Conservation (phyloP, 495 filamentous ascomycete species). For the Recurvomyces mirabilis region DNA sequence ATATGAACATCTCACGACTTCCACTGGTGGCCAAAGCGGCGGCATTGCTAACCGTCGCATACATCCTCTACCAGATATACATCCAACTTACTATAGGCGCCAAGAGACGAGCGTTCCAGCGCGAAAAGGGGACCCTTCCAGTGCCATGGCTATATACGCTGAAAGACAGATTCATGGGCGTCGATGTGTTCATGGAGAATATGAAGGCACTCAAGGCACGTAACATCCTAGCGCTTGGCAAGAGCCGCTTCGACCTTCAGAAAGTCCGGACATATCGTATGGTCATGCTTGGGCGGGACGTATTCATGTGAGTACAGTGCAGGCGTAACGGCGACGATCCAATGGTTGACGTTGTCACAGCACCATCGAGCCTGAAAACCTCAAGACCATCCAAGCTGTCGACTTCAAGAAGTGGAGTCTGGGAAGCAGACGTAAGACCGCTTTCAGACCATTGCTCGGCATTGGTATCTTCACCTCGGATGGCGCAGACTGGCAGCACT, state of each 20-base stretch:
- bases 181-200: slow-evolving; percentile 24
- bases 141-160: not conserved
- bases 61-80: slow-evolving; percentile 4
- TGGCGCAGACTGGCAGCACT: slow-evolving; percentile 54
- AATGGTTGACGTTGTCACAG: not conserved
- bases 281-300: slow-evolving; percentile 9
- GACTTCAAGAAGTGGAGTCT: slow-evolving; percentile 52
- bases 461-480: slow-evolving; percentile 59
- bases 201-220: slow-evolving; percentile 19
- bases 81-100: slow-evolving; percentile 3
- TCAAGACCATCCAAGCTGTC: slow-evolving; percentile 49
- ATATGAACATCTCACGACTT: not conserved
- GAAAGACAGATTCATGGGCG: slow-evolving; percentile 25
- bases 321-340: slow-evolving; percentile 29
- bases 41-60: not conserved
- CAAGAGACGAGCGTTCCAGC: slow-evolving; percentile 3
- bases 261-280: slow-evolving; percentile 19
- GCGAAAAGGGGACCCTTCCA: slow-evolving; percentile 7
- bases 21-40: slow-evolving; percentile 5
- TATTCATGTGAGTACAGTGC: too few relatives aligned
- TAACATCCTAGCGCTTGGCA: slow-evolving; percentile 10
- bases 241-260: slow-evolving; percentile 19
- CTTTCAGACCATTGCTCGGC: slow-evolving; percentile 49
- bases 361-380: slow-evolving; percentile 52
- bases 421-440: slow-evolving; percentile 34